A percentile compares a stretch with the other conserved stretches of the same genome.
phyloP scores from a whole-genome alignment of 306 rosid species.

The Vicia faba region DNA sequence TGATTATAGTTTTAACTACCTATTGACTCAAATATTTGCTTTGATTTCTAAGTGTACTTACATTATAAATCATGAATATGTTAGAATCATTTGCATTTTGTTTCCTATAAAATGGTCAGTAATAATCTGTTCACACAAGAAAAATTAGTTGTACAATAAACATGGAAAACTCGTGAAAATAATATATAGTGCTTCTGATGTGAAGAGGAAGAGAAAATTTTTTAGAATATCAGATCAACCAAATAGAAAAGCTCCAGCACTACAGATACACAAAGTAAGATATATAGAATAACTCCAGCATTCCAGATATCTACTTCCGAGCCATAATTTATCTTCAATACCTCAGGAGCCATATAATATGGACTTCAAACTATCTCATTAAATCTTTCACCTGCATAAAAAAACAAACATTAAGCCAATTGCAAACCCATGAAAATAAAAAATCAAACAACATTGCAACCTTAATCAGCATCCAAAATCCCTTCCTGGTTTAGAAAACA shows the following conservation, averaged over 20 bases:
- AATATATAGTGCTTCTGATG: no score
- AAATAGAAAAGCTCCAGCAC: no score
- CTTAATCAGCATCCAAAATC: no score
- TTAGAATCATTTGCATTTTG: no score
- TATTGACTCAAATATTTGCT: no score
- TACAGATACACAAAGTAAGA: slow-evolving; percentile 94
- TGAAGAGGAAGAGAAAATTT: no score
- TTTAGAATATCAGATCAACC: no score
- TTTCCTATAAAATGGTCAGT: slow-evolving; percentile 96
- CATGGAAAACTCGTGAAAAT: slow-evolving; percentile 2
- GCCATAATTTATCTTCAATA: slow-evolving; percentile 78
- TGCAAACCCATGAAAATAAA: slow-evolving; percentile 18
- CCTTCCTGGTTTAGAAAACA: slow-evolving; percentile 87
- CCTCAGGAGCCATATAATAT: slow-evolving; percentile 99
- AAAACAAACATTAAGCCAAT: slow-evolving; percentile 30
- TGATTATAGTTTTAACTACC: no score
- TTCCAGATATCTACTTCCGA: slow-evolving; percentile 98
- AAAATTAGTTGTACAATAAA: slow-evolving; percentile 26
- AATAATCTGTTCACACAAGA: slow-evolving; percentile 65
- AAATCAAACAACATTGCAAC: slow-evolving; percentile 16
- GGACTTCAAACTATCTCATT: slow-evolving; percentile 98
- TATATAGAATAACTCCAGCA: slow-evolving; percentile 95
- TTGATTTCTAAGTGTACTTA: no score
- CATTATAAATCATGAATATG: no score
- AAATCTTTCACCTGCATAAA: slow-evolving; percentile 70